These are phyloP conservation scores for Tephrocybe sp. DNA, from an alignment of 768 basidiomycete species.

Conservation along the genomic window DNA sequence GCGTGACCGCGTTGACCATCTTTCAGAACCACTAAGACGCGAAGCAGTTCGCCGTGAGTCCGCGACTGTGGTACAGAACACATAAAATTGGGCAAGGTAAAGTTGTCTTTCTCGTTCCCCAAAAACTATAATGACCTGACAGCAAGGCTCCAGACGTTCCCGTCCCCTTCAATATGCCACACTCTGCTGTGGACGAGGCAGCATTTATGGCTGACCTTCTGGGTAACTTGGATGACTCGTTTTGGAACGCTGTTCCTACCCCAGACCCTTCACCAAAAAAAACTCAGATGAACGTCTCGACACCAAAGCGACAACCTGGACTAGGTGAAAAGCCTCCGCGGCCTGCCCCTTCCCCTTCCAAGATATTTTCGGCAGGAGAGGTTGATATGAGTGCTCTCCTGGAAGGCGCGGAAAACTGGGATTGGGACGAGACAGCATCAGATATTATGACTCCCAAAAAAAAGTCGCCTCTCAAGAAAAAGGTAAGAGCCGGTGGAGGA, in stretches of 20 bases:
- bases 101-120: background rate
- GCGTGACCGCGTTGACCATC: slow-evolving; percentile 12
- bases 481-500: slow-evolving; percentile 16
- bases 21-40: background rate
- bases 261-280: slow-evolving; percentile 33
- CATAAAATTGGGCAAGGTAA: background rate
- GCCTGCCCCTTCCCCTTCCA: slow-evolving; percentile 21
- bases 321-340: slow-evolving; percentile 4
- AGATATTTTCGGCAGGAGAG: slow-evolving; percentile 28
- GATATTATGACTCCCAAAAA: slow-evolving; percentile 55
- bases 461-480: slow-evolving; percentile 28
- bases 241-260: slow-evolving; percentile 43
- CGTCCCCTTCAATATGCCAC: too few species aligned
- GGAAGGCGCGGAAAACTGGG: slow-evolving; percentile 72
- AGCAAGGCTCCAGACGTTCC: slow-evolving; percentile 28
- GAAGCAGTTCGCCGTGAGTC: background rate
- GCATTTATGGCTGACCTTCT: slow-evolving; percentile 49
- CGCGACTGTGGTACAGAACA: background rate
- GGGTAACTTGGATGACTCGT: slow-evolving; percentile 45
- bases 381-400: slow-evolving; percentile 50
- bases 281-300: slow-evolving; percentile 4
- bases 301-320: slow-evolving; percentile 17
- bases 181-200: slow-evolving; percentile 47
- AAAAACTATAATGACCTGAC: background rate
- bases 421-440: slow-evolving; percentile 58